phyloP scores from a whole-genome alignment of 208 protist species.

The Crithidia sp. region DNA sequence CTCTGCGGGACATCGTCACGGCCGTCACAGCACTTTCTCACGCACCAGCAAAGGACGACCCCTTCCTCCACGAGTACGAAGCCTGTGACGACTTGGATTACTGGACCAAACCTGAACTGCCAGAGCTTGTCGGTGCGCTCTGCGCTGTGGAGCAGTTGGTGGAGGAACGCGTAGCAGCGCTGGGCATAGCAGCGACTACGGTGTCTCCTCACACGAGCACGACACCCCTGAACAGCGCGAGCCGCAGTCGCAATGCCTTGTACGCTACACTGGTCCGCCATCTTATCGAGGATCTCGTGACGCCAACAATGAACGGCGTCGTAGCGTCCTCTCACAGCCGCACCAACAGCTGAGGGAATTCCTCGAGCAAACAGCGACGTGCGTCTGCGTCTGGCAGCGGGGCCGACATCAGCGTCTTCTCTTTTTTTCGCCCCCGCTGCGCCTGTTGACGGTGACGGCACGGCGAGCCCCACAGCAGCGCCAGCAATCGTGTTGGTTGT shows the following conservation, averaged over 20 bases:
- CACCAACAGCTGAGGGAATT: neutral
- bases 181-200: too few relatives aligned
- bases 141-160: conserved; percentile 16
- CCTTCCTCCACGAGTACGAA: neutral
- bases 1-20: neutral
- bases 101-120: conserved; percentile 26
- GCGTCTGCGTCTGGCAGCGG: neutral
- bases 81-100: conserved; percentile 2
- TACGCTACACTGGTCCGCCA: conserved; percentile 12
- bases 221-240: too few relatives aligned
- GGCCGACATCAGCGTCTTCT: neutral
- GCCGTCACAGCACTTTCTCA: neutral
- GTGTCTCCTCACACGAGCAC: too few relatives aligned
- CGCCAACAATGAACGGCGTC: neutral
- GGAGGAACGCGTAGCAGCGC: conserved; percentile 1
- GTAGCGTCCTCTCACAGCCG: neutral
- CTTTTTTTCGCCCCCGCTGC: too few relatives aligned
- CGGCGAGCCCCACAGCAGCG: neutral
- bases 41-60: neutral
- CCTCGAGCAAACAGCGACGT: neutral
- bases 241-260: neutral
- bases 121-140: conserved; percentile 4
- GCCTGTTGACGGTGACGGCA: too few relatives aligned
- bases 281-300: conserved; percentile 4
- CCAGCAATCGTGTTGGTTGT: neutral